Evolutionary conservation across 2,329 filamentous ascomycete species (phyloP).

Genomic region (Ascomycota sp.): DNA sequence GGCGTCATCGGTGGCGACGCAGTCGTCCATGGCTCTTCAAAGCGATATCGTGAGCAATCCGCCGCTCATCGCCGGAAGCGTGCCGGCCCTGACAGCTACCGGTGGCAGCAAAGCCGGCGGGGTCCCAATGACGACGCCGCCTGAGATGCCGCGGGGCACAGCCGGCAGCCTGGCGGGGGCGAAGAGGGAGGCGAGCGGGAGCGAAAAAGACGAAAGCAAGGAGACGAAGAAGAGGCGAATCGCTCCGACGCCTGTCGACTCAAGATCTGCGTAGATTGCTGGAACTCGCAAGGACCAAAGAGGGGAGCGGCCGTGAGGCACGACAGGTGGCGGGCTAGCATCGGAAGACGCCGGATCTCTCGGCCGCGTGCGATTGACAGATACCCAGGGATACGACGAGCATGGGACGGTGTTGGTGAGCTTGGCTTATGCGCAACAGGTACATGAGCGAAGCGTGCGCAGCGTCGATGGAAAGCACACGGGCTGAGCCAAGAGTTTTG

Average conservation of each 20-base stretch:
- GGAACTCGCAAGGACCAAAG: background rate
- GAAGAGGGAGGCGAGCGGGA: slow-evolving; percentile 37
- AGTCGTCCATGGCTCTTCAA: slow-evolving; percentile 23
- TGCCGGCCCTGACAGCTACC: slow-evolving; percentile 57
- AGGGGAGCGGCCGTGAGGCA: background rate
- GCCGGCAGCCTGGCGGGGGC: slow-evolving; percentile 16
- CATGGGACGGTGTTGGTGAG: slow-evolving; percentile 11
- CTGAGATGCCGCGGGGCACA: slow-evolving; percentile 51
- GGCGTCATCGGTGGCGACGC: slow-evolving; percentile 57
- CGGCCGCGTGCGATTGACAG: background rate
- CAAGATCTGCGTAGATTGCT: slow-evolving; percentile 4
- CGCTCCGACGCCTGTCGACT: slow-evolving; percentile 40
- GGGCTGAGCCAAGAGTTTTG: too few species aligned
- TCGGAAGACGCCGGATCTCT: too few species aligned
- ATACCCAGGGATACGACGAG: slow-evolving; percentile 7
- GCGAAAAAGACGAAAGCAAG: slow-evolving; percentile 29
- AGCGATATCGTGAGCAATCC: slow-evolving; percentile 52
- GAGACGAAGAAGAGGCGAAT: slow-evolving; percentile 50
- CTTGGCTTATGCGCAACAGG: slow-evolving; percentile 1
- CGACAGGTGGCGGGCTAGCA: too few species aligned
- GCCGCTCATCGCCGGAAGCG: slow-evolving; percentile 53
- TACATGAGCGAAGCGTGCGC: too few species aligned
- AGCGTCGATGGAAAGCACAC: too few species aligned
- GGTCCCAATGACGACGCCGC: slow-evolving; percentile 70
- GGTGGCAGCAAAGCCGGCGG: slow-evolving; percentile 42